These are phyloP conservation scores for Nidularia pulvinata DNA, from an alignment of 768 basidiomycete genomes.

Conservation along the genomic window DNA sequence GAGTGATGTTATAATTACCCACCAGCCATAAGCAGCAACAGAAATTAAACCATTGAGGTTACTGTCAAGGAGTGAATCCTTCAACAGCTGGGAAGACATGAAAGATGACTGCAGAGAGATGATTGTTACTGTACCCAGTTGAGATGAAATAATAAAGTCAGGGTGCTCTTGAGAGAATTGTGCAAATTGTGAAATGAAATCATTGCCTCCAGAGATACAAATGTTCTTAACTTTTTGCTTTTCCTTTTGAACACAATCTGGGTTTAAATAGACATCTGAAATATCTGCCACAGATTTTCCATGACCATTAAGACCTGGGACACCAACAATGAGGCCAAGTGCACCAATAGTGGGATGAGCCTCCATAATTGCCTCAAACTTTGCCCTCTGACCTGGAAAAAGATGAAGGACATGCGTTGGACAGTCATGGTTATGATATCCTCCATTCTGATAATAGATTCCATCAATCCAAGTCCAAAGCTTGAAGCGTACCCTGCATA, in stretches of 20 bases:
- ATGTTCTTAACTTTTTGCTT: conserved; percentile 1
- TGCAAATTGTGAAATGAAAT: conserved; percentile 9
- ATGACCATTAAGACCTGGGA: conserved; percentile 8
- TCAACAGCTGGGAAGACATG: conserved; percentile 23
- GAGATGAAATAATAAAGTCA: conserved; percentile 12
- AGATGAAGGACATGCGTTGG: conserved; percentile 13
- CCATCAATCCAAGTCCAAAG: conserved; percentile 9
- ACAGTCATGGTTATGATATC: conserved; percentile 9
- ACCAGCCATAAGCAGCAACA: conserved; percentile 34
- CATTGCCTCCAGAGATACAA: conserved; percentile 2
- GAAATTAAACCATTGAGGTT: conserved; percentile 30
- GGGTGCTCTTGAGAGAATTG: conserved; percentile 10
- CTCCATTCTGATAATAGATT: conserved; percentile 10
- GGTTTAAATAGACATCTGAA: conserved; percentile 7
- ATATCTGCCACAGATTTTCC: conserved; percentile 13
- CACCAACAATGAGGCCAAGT: conserved; percentile 8
- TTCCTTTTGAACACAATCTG: background rate
- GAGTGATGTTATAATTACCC: conserved; percentile 18
- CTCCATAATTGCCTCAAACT: conserved; percentile 2
- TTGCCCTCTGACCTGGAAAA: background rate
- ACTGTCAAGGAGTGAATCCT: conserved; percentile 7
- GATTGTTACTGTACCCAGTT: conserved; percentile 15
- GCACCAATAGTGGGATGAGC: conserved; percentile 6
- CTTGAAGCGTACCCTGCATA: conserved; percentile 3
- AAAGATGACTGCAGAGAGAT: conserved; percentile 21